Evolutionary conservation across 1,284 basidiomycete genomes (phyloP), one percentile per base, ranked within the genome.

Genomic region (Cerrena zonata): DNA sequence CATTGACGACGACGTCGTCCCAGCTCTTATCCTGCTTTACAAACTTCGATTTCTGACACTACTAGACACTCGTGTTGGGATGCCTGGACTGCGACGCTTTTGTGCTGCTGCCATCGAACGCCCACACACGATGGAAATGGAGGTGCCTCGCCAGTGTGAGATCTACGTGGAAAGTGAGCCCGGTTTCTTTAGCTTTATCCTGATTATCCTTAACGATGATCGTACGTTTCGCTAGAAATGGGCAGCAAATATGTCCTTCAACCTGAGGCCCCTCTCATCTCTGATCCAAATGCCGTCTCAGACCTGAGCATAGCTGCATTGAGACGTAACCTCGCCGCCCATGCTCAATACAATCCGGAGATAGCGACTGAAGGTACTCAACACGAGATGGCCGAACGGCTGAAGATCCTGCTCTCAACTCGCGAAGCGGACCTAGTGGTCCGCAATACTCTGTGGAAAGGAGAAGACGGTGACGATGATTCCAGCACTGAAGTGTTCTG

Each of bases 1-100:
- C 39, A 76, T 86, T 55, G 66, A 75, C 48, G 75, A 84, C 57
- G 79, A 81, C 48, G 72, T 75, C 39, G 66, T 81, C 24, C 75
- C 79, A 19, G 78, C 79, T 41, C 64, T 86, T 30, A 57, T 77
- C 5, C 52, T 77, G 13, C 67, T 84, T 21, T 60, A 61, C 7
- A 75, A 70, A 51, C 69, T 85, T 3, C 60, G 63, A 1, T 75
- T 73, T 52, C 69, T 85, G 19, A 75, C 75, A 2, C 68, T 85
- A 42, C 60, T 73, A 15, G 79, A 71, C 27, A 85, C 83, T 0
- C 59, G 65, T 19, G 68, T 86, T 51, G 67, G 68, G 21, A 84
- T 84, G 74, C 61, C 63, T 2, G 83, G 83, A 1, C 63, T 85
- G 27, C 76, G 83, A 30, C 68, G 68, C 5, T 67, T 84, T 19